Evolutionary conservation across 441 rosid species (phyloP), one percentile per base, ranked within the genome.

Genomic region (Gossypium davidsonii): DNA sequence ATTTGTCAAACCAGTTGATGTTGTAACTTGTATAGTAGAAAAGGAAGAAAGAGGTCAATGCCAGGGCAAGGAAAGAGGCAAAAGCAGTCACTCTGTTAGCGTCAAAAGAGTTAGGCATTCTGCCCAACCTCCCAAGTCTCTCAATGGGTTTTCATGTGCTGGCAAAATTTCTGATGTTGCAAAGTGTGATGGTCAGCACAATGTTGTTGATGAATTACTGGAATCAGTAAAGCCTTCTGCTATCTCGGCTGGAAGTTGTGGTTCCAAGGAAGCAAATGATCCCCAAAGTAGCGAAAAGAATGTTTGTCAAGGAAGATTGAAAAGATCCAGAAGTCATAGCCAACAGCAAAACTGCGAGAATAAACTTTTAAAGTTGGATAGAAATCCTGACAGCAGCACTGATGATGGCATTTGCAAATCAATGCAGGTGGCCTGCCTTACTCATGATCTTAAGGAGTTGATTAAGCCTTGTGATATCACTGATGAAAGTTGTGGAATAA

Each of bases 251-350:
- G 77, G 42, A 59, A 81, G 73, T 31, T 51, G 65, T 68, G 74
- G 68, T 67, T 73, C 72, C 31, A 70, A 63, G 77, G 76, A 85
- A 70, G 74, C 70, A 66, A 75, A 72, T 58, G 82, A 68, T 61
- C 69, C 69, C 12, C 3, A 14, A 73, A 77, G 82, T 72, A 78
- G 77, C 74, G 86, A 77, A 71, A 78, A 70, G 5, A 79, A 70
- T 51, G 74, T 42, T 73, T 49, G 37, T 72, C 74, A 37, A 76
- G 83, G 62, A 25, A 81, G 76, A 76, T 74, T 80, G 61, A 82
- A 84, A 68, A 76, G 86, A 78, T 83, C 87, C 63, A 80, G 68
- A 77, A 78, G 78, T 77, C 79, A 79, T 65, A 70, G 72, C 61
- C 79, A 42, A 63, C 83, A 74, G 51, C 52, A 74, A 77, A 63